Percentiles rank a stretch among this genome's conserved stretches.
Evolutionary conservation across 805 yeast species (phyloP).

Genomic region (Jamesozyma jinghongensis): DNA sequence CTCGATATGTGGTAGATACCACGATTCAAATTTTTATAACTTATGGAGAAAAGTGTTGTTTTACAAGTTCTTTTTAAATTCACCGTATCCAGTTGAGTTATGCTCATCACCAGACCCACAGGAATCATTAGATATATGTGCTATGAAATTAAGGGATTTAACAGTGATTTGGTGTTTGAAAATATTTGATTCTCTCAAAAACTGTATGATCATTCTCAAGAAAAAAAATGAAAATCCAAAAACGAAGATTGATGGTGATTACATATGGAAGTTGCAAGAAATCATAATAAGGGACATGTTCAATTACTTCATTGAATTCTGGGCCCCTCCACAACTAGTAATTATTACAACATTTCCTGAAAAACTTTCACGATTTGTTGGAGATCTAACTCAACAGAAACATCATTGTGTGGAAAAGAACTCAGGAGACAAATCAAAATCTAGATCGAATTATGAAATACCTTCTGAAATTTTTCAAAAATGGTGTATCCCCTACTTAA

Average conservation of each 20-base stretch:
- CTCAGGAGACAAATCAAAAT: background rate
- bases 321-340: slow-evolving; percentile 53
- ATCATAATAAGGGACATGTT: slow-evolving; percentile 16
- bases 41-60: slow-evolving; percentile 24
- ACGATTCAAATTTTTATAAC: slow-evolving; percentile 14
- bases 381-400: slow-evolving; percentile 10
- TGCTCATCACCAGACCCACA: slow-evolving; percentile 20
- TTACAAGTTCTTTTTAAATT: slow-evolving; percentile 18
- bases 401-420: slow-evolving; percentile 9
- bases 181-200: slow-evolving; percentile 16
- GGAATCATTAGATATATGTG: slow-evolving; percentile 20
- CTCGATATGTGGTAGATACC: slow-evolving; percentile 13
- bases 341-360: slow-evolving; percentile 38
- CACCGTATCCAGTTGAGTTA: slow-evolving; percentile 13
- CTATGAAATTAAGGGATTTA: slow-evolving; percentile 27
- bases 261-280: slow-evolving; percentile 10
- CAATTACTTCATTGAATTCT: slow-evolving; percentile 38
- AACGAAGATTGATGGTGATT: background rate
- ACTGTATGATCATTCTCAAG: slow-evolving; percentile 6
- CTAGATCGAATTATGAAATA: slow-evolving; percentile 5
- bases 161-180: slow-evolving; percentile 24
- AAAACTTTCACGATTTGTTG: slow-evolving; percentile 20
- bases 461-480: slow-evolving; percentile 15
- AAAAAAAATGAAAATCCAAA: background rate
- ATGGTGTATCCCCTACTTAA: slow-evolving; percentile 35